A percentile compares a stretch with the other conserved stretches of the same genome.
phyloP scores from a whole-genome alignment of 2,329 filamentous ascomycete species.

The Tetracladium maxilliforme region DNA sequence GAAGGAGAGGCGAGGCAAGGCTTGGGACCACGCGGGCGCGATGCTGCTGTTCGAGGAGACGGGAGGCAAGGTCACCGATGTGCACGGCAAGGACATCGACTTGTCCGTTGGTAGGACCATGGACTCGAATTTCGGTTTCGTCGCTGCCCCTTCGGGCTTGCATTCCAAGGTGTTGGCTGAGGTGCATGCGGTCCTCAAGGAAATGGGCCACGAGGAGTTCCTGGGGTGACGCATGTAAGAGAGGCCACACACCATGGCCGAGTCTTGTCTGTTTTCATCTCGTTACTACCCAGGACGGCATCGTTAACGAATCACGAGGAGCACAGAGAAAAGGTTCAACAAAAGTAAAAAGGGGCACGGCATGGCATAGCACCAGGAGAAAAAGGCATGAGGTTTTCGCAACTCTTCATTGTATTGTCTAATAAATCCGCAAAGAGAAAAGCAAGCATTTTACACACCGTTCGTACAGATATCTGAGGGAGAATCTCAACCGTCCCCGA shows the following conservation, averaged over 20 bases:
- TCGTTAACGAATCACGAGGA: no score
- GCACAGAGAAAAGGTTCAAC: no score
- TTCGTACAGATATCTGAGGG: no score
- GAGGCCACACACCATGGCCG: slow-evolving; percentile 6
- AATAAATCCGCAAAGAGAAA: no score
- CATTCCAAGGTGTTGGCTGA: slow-evolving; percentile 27
- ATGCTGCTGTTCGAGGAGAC: slow-evolving; percentile 43
- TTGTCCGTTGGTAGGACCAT: slow-evolving; percentile 31
- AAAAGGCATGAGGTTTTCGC: no score
- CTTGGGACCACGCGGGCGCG: slow-evolving; percentile 45
- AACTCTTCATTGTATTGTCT: no score
- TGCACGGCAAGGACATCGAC: slow-evolving; percentile 34
- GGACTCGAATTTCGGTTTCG: slow-evolving; percentile 36
- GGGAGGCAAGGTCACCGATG: slow-evolving; percentile 38
- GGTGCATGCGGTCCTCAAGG: slow-evolving; percentile 17
- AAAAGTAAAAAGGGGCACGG: no score
- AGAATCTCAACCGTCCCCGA: no score
- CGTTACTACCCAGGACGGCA: no score
- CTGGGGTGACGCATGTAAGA: slow-evolving; percentile 8
- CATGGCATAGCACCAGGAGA: no score
- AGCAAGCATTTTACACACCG: no score
- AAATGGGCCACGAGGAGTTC: slow-evolving; percentile 17
- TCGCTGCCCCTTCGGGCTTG: slow-evolving; percentile 30
- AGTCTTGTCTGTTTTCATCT: no score
- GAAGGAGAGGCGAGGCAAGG: slow-evolving; percentile 31